A percentile compares a stretch with the other conserved stretches of the same genome.
Conservation (phyloP, 1,284 basidiomycete species). For the Ustilago bromivora region DNA sequence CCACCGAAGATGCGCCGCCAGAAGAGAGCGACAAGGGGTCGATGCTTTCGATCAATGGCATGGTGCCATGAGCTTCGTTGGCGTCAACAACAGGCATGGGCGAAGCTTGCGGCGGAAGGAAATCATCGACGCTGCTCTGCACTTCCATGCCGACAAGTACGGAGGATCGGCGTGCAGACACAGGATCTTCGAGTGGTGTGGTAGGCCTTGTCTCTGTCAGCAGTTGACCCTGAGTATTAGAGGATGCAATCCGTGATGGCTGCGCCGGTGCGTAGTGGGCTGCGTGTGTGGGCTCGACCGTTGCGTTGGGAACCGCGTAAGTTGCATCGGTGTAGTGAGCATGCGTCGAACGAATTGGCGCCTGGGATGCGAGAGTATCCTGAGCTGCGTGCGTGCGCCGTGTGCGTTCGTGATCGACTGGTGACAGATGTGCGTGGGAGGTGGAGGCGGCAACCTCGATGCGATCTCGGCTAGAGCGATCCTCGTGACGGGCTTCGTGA, state of each 20-base stretch:
- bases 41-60: conserved; percentile 47
- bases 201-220: conserved; percentile 46
- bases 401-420: conserved; percentile 18
- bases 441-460: conserved; percentile 13
- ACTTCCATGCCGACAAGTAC: conserved; percentile 42
- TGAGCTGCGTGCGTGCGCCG: conserved; percentile 20
- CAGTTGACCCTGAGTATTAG: conserved; percentile 13
- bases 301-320: conserved; percentile 1
- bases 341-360: conserved; percentile 3
- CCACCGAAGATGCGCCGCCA: conserved; percentile 22
- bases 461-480: conserved; percentile 31
- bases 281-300: conserved; percentile 2
- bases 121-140: conserved; percentile 43
- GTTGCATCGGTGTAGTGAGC: not conserved
- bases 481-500: conserved; percentile 44
- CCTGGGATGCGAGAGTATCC: not conserved
- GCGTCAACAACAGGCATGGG: conserved; percentile 43
- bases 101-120: conserved; percentile 34
- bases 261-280: conserved; percentile 9
- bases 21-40: conserved; percentile 38
- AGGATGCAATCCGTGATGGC: conserved; percentile 4
- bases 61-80: conserved; percentile 18
- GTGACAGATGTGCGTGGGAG: conserved; percentile 10
- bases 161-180: conserved; percentile 38
- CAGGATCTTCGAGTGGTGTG: conserved; percentile 45